Base-by-base conservation (phyloP, 1,139 yeast species). In the Blastobotrys ciferrii region DNA sequence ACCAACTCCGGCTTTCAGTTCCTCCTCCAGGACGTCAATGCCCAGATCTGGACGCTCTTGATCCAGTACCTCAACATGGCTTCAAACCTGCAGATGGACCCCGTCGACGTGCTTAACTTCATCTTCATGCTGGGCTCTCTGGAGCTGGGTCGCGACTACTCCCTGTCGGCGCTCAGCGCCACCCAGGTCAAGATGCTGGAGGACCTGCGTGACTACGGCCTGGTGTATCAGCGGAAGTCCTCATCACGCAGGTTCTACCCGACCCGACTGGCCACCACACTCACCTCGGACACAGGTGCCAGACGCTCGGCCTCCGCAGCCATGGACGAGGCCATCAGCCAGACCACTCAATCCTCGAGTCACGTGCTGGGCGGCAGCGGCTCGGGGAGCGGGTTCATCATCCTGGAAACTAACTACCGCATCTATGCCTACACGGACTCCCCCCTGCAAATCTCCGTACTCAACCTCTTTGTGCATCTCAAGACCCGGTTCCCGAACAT, bases 1-100 rank as follows among this genome's bases (percentile, higher is more conserved):
- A 91, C 98, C 2, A 87, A 88, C 58, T 78, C 81, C 37, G 99
- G 99, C 15, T 92, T 92, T 65, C 98, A 92, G 69, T 92, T 92
- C 62, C 70, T 92, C 52, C 71, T 92, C 43, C 98, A 92, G 65
- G 97, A 91, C 61, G 86, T 86, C 25, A 89, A 88, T 65, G 87
- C 96, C 1, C 99, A 92, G 67, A 84, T 92, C 13, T 92, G 99
- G 99, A 84, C 96, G 0, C 71, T 92, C 36, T 69, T 92, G 38
- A 71, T 92, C 45, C 97, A 92, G 65, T 94, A 94, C 64, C 72
- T 94, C 53, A 85, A 85, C 63, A 77, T 88, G 75, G 80, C 97
- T 0, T 94, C 87, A 59, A 82, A 82, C 41, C 74, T 87, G 45
- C 81, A 86, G 60, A 87, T 91, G 96, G 96, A 92, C 67, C 94